Percentiles rank a stretch among this genome's conserved stretches.
Evolutionary conservation across 176 grass and related monocot genomes (phyloP).

Genomic region (Saccharum officinarum): DNA sequence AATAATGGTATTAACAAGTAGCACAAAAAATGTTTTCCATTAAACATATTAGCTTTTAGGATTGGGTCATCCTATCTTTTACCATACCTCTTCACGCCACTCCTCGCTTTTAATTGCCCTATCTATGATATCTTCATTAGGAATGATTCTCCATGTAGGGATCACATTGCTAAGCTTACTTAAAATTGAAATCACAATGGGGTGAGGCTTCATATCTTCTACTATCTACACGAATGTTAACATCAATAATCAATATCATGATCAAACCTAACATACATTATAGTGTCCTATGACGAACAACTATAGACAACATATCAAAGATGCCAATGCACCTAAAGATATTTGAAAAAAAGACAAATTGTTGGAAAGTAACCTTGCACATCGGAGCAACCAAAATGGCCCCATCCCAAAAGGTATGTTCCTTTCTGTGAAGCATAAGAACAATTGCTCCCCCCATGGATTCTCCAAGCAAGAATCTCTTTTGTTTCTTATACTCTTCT

Average conservation of each 20-base stretch:
- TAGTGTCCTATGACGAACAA: neutral
- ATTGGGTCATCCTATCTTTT: neutral
- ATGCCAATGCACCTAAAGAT: neutral
- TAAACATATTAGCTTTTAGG: neutral
- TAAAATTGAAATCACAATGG: constrained; percentile 51
- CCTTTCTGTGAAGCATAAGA: constrained; percentile 71
- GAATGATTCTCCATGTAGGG: constrained; percentile 73
- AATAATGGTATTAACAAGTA: neutral
- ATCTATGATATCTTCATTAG: constrained; percentile 56
- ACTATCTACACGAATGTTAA: constrained; percentile 46
- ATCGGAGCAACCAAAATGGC: constrained; percentile 72
- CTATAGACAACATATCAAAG: neutral
- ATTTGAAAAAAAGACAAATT: neutral
- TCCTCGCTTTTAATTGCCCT: constrained; percentile 50
- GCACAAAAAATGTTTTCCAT: neutral
- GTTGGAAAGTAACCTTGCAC: constrained; percentile 60
- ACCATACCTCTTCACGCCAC: constrained; percentile 54
- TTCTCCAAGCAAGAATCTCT: constrained; percentile 62
- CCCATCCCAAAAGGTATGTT: constrained; percentile 65
- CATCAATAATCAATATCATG: neutral
- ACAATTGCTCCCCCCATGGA: constrained; percentile 80
- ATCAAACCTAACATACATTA: neutral
- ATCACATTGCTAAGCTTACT: constrained; percentile 43
- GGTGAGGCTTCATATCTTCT: constrained; percentile 65
- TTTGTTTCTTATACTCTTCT: constrained; percentile 34